phyloP scores from a whole-genome alignment of 148 eudicot species.

The Rhododendron henanense region DNA sequence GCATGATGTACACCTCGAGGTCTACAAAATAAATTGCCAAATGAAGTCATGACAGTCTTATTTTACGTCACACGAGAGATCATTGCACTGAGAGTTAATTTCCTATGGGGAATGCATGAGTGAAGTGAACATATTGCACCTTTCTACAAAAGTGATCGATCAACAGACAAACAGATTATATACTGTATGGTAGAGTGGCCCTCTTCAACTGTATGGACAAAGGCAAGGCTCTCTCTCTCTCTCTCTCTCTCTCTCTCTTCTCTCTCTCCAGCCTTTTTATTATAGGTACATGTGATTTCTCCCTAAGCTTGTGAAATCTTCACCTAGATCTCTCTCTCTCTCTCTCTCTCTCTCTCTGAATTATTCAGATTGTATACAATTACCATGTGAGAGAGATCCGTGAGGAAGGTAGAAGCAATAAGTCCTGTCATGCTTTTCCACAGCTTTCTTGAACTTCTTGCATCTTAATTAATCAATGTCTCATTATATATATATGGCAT shows the following conservation, averaged over 20 bases:
- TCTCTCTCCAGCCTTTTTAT: neutral
- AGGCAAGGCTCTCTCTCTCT: too few relatives aligned
- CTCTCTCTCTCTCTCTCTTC: neutral
- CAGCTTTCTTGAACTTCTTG: constrained; percentile 7
- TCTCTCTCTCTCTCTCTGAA: neutral
- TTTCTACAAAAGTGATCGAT: neutral
- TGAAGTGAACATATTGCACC: neutral
- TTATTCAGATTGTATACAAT: neutral
- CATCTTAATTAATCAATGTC: neutral
- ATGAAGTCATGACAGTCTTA: neutral
- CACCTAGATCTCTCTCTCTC: neutral
- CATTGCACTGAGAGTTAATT: neutral
- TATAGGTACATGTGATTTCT: neutral
- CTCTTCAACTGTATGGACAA: neutral
- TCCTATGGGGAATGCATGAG: neutral
- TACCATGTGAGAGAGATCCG: neutral
- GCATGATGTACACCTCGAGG: neutral
- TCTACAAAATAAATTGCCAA: neutral
- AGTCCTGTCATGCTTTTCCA: constrained; percentile 5
- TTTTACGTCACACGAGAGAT: neutral
- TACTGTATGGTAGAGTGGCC: neutral
- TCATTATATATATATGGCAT: neutral
- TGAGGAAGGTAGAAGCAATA: neutral
- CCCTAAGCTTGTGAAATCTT: neutral
- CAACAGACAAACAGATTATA: neutral